A percentile compares a stretch with the other conserved stretches of the same genome.
These are phyloP conservation scores for Backusella westeae DNA, from an alignment of 192 early-diverging fungal genomes.

Conservation along the genomic window DNA sequence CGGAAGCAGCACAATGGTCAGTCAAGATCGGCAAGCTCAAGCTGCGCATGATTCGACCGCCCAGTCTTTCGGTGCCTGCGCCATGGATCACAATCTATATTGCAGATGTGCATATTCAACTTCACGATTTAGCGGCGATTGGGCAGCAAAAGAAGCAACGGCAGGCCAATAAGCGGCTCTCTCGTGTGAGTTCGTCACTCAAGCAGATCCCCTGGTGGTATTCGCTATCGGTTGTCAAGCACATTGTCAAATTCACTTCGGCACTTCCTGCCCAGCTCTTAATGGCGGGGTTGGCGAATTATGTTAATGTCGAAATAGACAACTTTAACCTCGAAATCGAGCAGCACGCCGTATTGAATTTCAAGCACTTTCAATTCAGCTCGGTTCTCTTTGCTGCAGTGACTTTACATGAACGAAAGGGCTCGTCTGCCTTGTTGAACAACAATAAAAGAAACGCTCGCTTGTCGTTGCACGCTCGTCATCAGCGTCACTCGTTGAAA, in stretches of 20 bases:
- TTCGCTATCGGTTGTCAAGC: slow-evolving; percentile 40
- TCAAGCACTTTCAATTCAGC: slow-evolving; percentile 21
- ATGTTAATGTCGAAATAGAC: slow-evolving; percentile 32
- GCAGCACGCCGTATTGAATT: slow-evolving; percentile 10
- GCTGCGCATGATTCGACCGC: slow-evolving; percentile 13
- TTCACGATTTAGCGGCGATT: slow-evolving; percentile 7
- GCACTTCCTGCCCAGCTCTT: slow-evolving; percentile 43
- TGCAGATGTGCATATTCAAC: slow-evolving; percentile 12
- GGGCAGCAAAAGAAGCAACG: neutral
- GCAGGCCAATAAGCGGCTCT: slow-evolving; percentile 14
- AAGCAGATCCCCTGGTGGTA: slow-evolving; percentile 43
- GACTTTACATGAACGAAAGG: neutral
- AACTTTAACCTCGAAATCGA: slow-evolving; percentile 21
- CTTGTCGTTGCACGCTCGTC: slow-evolving; percentile 17
- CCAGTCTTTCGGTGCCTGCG: neutral
- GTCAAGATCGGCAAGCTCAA: slow-evolving; percentile 32
- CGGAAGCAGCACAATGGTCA: slow-evolving; percentile 3
- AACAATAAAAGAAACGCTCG: neutral
- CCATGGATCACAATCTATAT: slow-evolving; percentile 40
- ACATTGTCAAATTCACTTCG: slow-evolving; percentile 32
- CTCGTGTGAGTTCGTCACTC: slow-evolving; percentile 17
- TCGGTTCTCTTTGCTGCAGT: slow-evolving; percentile 35
- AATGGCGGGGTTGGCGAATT: slow-evolving; percentile 39
- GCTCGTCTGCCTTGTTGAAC: neutral
- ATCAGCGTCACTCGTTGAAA: slow-evolving; percentile 40